These are phyloP conservation scores for Telopea speciosissima DNA, from an alignment of 177 flowering plant species.

Conservation along the genomic window DNA sequence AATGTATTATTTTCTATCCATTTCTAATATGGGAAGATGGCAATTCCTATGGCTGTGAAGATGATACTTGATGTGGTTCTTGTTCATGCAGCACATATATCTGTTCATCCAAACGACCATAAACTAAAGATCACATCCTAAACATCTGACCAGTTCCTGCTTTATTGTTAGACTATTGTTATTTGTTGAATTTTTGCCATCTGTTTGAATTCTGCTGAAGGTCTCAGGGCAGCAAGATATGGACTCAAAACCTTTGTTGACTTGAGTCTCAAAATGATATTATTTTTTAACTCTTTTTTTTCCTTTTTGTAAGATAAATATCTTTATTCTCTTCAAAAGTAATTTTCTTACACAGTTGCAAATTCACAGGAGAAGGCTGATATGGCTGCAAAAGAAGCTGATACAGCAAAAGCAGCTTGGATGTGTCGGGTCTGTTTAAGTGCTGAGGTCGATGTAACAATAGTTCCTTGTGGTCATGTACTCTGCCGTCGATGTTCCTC, in stretches of 20 bases:
- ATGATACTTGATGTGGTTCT: too few relatives aligned
- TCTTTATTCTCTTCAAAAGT: background rate
- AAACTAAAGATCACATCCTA: too few relatives aligned
- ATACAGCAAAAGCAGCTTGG: constrained; percentile 88
- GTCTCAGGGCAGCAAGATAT: background rate
- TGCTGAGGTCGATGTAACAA: constrained; percentile 61
- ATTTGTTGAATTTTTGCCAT: background rate
- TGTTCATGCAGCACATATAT: too few relatives aligned
- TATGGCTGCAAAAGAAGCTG: constrained; percentile 75
- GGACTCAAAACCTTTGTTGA: background rate
- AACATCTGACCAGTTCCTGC: too few relatives aligned
- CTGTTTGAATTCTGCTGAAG: background rate
- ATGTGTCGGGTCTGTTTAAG: constrained; percentile 70
- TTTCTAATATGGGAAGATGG: too few relatives aligned
- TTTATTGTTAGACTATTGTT: background rate
- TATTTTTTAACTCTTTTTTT: too few relatives aligned
- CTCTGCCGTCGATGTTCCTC: constrained; percentile 79
- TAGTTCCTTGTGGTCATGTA: constrained; percentile 92
- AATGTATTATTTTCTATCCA: too few relatives aligned
- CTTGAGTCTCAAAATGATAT: background rate
- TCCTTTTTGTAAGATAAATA: background rate
- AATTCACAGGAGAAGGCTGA: constrained; percentile 74
- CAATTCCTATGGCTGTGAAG: too few relatives aligned
- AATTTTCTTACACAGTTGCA: constrained; percentile 2
- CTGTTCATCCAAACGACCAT: too few relatives aligned